Base-by-base conservation (phyloP, 208 protist genomes). In the Wallacemonas sp. region DNA sequence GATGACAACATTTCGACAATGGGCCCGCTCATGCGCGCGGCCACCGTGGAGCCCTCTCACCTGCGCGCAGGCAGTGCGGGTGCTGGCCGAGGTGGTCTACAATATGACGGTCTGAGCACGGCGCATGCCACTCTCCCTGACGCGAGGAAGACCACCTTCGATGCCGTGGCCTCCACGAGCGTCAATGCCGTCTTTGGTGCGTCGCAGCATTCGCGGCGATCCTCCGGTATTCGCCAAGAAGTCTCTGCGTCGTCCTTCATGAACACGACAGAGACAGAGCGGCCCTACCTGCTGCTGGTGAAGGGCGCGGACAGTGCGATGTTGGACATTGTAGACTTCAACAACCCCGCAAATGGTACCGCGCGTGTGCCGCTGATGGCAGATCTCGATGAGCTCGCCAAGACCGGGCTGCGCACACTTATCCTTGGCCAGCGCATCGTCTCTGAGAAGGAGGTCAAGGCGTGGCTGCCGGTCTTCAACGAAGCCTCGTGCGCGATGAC, bases 291-390 rank as follows among this genome's bases (percentile, higher is more conserved):
- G 46, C 68, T 97, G 39, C 80, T 92, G 4, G 73, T 85, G 5
- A 97, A 97, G 63, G 92, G 92, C 0, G 92, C 92, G 8, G 92
- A 97, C 64, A 91, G 62, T 74, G 82, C 77, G 55, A 92, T 97
- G 81, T 45, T 95, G 51, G 71, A 79, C 66, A 86, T 91, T 56
- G 61, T 84, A 1, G 79, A 95, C 68, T 72, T 70, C 54, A 26
- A 69, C 44, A 82, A 82, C 46, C 63, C 64, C 21, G 22, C 70
- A 8, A 87, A 88, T 53, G 38, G 14, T 15, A 27, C 68, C 31
- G 27, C 75, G 59, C 72, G 72, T 38, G 45, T 55, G 30, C 47
- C 68, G 49, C 73, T 88, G 51, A 45, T 79, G 49, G 26, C 41
- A 9, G 63, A 92, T 30, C 62, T 97, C 34, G 72, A 83, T 3